Evolutionary conservation across 2,329 filamentous ascomycete species (phyloP), one percentile per base, ranked within the genome.

Genomic region (Talaromyces sp.): DNA sequence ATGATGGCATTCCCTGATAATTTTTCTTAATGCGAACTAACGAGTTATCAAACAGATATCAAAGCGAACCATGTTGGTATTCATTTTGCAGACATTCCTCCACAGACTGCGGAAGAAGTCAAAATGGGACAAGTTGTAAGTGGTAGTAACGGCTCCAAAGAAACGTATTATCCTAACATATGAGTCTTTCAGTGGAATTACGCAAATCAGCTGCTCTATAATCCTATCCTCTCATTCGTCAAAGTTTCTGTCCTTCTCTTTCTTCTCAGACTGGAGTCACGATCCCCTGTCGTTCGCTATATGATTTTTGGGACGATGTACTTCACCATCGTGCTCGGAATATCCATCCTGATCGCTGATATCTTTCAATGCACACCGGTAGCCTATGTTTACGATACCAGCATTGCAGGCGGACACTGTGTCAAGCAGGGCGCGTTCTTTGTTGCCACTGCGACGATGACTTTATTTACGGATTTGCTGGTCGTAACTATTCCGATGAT

Each of bases 321-420:
- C 33, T 67, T 72, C 4, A 72, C 72, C 27, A 9, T 73, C n/a
- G 31, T 9, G n/a, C 52, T 56, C 33, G 33, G n/a, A 37, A 59
- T 70, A 6, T 68, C 71, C 4, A 63, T 73, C 2, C 61, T 74
- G 3, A 69, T 74, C 27, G 31, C 52, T 16, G 71, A 74, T 33
- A 69, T 74, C n/a, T 75, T 76, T 41, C 73, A 74, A 66, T 76
- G 73, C 65, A 59, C 39, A 0, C 74, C 73, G 4, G 65, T 75
- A 10, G 61, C 65, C 14, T 70, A 70, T 19, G 65, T 73, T 31
- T 76, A 56, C 31, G 62, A 64, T 19, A 14, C 35, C 3, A 45
- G 41, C 11, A 43, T 56, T 35, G 35, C 57, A 24, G 62, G 57
- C 16, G 70, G 71, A 0, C 70, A 64, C n/a, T 76, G 73, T 50